Evolutionary conservation across 2,329 filamentous ascomycete genomes (phyloP).

Genomic region (Xylaria sp.): DNA sequence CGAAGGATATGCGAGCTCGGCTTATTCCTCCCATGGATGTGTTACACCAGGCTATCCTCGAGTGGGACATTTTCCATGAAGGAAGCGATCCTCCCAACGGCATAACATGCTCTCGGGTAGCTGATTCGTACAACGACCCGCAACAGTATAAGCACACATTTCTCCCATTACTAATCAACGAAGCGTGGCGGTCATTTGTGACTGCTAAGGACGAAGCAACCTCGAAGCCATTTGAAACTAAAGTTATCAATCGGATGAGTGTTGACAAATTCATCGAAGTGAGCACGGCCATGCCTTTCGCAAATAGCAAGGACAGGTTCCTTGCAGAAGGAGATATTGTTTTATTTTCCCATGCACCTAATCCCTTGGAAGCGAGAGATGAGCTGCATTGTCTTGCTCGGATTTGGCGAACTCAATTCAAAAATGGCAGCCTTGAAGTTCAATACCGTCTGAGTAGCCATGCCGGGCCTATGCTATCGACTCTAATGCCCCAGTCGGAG

Average conservation of each 20-base stretch:
- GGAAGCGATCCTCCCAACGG: constrained; percentile 86
- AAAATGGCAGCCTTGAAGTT: constrained; percentile 84
- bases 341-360: constrained; percentile 78
- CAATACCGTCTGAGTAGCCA: constrained; percentile 83
- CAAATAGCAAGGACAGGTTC: constrained; percentile 75
- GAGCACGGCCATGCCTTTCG: constrained; percentile 80
- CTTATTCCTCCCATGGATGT: constrained; percentile 88
- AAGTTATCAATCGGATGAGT: constrained; percentile 85
- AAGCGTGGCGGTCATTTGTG: constrained; percentile 95
- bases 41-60: constrained; percentile 85
- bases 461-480: constrained; percentile 69
- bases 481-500: constrained; percentile 74
- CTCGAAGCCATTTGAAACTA: constrained; percentile 85
- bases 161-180: constrained; percentile 86
- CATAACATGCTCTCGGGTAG: constrained; percentile 78
- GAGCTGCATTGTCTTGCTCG: constrained; percentile 87
- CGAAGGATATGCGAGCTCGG: constrained; percentile 93
- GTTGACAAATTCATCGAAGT: constrained; percentile 96
- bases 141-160: constrained; percentile 88
- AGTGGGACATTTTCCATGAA: constrained; percentile 94
- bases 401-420: constrained; percentile 81
- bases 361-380: constrained; percentile 72
- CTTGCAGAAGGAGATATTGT: constrained; percentile 90
- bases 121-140: constrained; percentile 80
- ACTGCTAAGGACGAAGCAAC: constrained; percentile 88